Conservation (phyloP, 805 yeast genomes). For the Spathaspora arborariae region DNA sequence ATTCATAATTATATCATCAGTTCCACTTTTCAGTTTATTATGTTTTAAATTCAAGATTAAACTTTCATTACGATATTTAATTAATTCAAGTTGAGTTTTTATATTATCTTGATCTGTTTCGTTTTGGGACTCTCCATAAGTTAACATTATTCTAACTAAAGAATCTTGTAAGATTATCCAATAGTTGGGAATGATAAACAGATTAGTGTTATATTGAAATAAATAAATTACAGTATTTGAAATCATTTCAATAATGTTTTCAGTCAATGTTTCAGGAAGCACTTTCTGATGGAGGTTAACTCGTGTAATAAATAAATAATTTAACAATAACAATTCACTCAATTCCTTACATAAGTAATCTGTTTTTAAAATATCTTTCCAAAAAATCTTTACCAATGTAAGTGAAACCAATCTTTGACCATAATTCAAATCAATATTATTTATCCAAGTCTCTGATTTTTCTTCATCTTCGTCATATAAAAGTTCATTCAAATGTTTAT, state of each 20-base stretch:
- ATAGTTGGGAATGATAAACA: slow-evolving; percentile 59
- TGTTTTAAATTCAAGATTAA: slow-evolving; percentile 49
- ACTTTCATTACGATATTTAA: slow-evolving; percentile 68
- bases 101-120: slow-evolving; percentile 25
- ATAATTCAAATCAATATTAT: slow-evolving; percentile 23
- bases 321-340: slow-evolving; percentile 55
- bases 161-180: slow-evolving; percentile 55
- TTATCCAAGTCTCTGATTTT: slow-evolving; percentile 5
- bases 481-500: slow-evolving; percentile 20
- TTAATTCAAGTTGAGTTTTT: slow-evolving; percentile 51
- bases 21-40: neutral
- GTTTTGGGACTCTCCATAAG: slow-evolving; percentile 13
- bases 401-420: slow-evolving; percentile 34
- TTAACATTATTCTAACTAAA: slow-evolving; percentile 36
- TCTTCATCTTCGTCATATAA: slow-evolving; percentile 23
- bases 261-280: slow-evolving; percentile 16
- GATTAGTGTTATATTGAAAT: slow-evolving; percentile 50
- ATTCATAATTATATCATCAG: slow-evolving; percentile 12
- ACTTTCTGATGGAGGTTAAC: neutral
- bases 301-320: slow-evolving; percentile 38
- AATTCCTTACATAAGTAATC: slow-evolving; percentile 63
- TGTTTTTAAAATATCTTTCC: slow-evolving; percentile 58
- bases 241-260: slow-evolving; percentile 27
- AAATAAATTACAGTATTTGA: slow-evolving; percentile 32
- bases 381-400: slow-evolving; percentile 60